Percentiles rank a stretch among this genome's conserved stretches.
These are phyloP conservation scores for Starmera amethionina DNA, from an alignment of 805 yeast species.

Conservation along the genomic window DNA sequence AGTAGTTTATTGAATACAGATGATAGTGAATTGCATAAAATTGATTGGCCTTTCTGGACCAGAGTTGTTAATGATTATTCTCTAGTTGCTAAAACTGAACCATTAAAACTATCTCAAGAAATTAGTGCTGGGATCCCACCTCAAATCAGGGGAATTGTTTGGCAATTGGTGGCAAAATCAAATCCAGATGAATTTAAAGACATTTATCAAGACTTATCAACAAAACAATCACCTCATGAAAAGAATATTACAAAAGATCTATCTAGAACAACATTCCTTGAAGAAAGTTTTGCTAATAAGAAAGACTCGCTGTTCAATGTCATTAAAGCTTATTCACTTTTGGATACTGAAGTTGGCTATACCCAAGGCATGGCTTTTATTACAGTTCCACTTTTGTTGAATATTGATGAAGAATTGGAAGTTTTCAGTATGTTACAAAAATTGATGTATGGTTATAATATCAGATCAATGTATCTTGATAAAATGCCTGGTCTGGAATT, in stretches of 20 bases:
- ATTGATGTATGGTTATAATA: slow-evolving; percentile 77
- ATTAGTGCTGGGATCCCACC: slow-evolving; percentile 74
- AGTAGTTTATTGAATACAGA: slow-evolving; percentile 7
- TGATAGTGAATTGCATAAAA: slow-evolving; percentile 24
- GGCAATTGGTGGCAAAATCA: slow-evolving; percentile 84
- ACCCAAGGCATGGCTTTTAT: slow-evolving; percentile 98
- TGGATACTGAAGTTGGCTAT: slow-evolving; percentile 91
- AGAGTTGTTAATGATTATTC: slow-evolving; percentile 68
- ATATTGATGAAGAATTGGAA: slow-evolving; percentile 65
- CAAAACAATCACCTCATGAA: slow-evolving; percentile 55
- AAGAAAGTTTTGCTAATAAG: slow-evolving; percentile 32
- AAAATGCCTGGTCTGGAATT: slow-evolving; percentile 92
- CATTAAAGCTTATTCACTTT: slow-evolving; percentile 73
- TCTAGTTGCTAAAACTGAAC: slow-evolving; percentile 50
- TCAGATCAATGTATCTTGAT: slow-evolving; percentile 69
- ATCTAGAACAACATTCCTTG: slow-evolving; percentile 75
- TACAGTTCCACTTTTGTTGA: slow-evolving; percentile 73
- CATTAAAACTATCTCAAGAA: slow-evolving; percentile 48
- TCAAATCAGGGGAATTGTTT: slow-evolving; percentile 78
- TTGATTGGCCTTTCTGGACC: slow-evolving; percentile 88
- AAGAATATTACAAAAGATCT: slow-evolving; percentile 74
- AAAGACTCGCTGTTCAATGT: slow-evolving; percentile 64
- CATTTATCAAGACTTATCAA: slow-evolving; percentile 29
- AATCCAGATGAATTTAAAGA: slow-evolving; percentile 40
- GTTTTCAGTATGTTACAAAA: slow-evolving; percentile 74